A percentile compares a stretch with the other conserved stretches of the same genome.
Evolutionary conservation across 2,329 filamentous ascomycete genomes (phyloP).

Genomic region (Cordyceps cateniannulata): DNA sequence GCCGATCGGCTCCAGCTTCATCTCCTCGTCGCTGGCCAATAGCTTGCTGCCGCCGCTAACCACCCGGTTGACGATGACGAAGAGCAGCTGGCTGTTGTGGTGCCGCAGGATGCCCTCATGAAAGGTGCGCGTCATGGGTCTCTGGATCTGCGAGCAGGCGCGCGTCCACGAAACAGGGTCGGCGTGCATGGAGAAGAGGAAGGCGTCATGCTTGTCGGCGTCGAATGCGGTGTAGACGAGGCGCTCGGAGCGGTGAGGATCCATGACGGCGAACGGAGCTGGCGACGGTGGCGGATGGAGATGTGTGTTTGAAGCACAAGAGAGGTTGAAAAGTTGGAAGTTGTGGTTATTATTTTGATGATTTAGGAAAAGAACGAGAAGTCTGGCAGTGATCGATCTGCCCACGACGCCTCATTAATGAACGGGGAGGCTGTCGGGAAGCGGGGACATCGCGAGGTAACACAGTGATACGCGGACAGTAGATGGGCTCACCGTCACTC

Average conservation of each 20-base stretch:
- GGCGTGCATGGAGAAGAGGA: background rate
- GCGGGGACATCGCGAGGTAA: too few relatives aligned
- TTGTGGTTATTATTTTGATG: too few relatives aligned
- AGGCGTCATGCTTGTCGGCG: background rate
- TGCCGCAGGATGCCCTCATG: background rate
- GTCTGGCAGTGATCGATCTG: too few relatives aligned
- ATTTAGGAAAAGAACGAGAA: too few relatives aligned
- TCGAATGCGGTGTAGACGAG: conserved; percentile 5
- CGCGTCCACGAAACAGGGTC: conserved; percentile 4
- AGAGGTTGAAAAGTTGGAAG: too few relatives aligned
- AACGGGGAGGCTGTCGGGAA: too few relatives aligned
- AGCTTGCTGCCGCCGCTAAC: background rate
- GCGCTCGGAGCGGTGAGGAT: conserved; percentile 6
- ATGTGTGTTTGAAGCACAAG: background rate
- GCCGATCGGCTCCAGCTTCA: background rate
- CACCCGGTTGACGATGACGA: conserved; percentile 4
- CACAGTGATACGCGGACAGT: too few relatives aligned
- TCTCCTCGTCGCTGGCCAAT: background rate
- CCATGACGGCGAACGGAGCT: background rate
- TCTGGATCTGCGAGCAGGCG: conserved; percentile 5
- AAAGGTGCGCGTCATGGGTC: background rate
- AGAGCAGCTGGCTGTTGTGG: background rate
- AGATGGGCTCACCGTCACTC: too few relatives aligned
- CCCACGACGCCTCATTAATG: too few relatives aligned
- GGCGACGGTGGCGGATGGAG: background rate